phyloP scores from a whole-genome alignment of 2,329 filamentous ascomycete genomes.

The Metarhizium anisopliae region DNA sequence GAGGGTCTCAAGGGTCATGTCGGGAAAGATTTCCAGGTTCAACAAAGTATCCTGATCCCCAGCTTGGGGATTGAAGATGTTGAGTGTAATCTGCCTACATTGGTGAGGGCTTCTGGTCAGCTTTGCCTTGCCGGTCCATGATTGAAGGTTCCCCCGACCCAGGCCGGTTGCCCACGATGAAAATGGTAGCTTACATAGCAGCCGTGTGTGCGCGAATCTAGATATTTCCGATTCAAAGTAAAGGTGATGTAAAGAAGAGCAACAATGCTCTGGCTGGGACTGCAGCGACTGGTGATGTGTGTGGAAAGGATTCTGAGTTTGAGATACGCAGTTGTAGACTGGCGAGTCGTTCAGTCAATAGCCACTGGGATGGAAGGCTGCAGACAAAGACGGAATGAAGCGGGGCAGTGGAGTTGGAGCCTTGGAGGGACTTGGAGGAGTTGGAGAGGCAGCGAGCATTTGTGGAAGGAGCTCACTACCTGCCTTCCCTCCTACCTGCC shows the following conservation, averaged over 20 bases:
- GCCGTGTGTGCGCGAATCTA: not conserved
- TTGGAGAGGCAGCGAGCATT: not conserved
- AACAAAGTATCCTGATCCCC: constrained; percentile 64
- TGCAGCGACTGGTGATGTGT: not conserved
- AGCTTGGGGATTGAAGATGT: constrained; percentile 66
- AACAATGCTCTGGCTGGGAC: no score
- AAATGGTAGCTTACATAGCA: not conserved
- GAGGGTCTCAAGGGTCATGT: constrained; percentile 75
- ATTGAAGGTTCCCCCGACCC: not conserved
- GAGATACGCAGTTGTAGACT: not conserved
- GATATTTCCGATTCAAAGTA: not conserved
- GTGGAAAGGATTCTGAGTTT: not conserved
- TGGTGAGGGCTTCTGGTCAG: constrained; percentile 2
- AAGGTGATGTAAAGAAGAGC: not conserved
- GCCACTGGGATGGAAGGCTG: not conserved
- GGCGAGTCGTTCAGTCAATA: not conserved
- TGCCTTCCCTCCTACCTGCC: not conserved
- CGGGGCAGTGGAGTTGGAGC: not conserved
- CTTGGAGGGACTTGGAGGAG: not conserved
- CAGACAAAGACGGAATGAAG: not conserved
- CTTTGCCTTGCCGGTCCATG: not conserved
- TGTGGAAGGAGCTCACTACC: not conserved
- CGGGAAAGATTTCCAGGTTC: constrained; percentile 70
- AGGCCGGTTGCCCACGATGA: not conserved
- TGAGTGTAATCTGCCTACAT: constrained; percentile 76